A percentile compares a stretch with the other conserved stretches of the same genome.
Evolutionary conservation across 1,284 basidiomycete species (phyloP).

Genomic region (Apiotrichum akiyoshidainum): DNA sequence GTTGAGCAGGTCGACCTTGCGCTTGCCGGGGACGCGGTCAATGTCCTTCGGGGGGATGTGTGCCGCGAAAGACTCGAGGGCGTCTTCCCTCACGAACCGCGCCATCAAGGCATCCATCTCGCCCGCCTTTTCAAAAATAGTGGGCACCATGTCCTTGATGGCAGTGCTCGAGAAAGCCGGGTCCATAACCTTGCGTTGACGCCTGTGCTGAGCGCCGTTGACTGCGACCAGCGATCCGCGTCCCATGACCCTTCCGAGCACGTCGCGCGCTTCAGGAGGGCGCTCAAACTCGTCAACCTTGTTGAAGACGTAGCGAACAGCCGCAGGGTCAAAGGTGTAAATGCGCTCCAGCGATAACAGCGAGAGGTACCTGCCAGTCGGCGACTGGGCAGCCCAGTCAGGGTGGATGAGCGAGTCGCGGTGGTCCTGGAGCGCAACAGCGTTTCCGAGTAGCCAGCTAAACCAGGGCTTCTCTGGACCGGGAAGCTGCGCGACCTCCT

Average conservation of each 20-base stretch:
- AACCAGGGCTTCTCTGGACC: constrained; percentile 3
- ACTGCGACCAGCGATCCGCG: not conserved
- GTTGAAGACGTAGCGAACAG: constrained; percentile 1
- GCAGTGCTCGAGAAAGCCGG: constrained; percentile 44
- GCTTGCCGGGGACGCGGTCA: constrained; percentile 9
- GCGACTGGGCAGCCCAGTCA: not conserved
- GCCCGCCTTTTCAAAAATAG: constrained; percentile 62
- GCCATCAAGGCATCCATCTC: constrained; percentile 48
- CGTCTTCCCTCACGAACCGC: constrained; percentile 10
- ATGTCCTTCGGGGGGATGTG: constrained; percentile 15
- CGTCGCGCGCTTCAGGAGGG: not conserved
- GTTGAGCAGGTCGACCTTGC: constrained; percentile 55
- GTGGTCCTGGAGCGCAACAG: not conserved
- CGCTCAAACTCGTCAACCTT: constrained; percentile 3
- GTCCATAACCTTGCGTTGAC: constrained; percentile 53
- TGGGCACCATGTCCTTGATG: constrained; percentile 48
- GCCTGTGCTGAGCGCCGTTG: constrained; percentile 55
- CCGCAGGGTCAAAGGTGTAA: constrained; percentile 5
- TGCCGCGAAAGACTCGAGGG: constrained; percentile 8
- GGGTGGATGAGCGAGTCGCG: constrained; percentile 9
- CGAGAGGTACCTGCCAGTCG: constrained; percentile 1
- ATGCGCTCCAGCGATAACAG: constrained; percentile 5
- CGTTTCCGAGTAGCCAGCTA: constrained; percentile 4
- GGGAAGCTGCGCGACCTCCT: constrained; percentile 1
- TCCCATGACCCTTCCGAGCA: constrained; percentile 6